Percentiles rank a stretch among this genome's conserved stretches.
These are phyloP conservation scores for Calonectria ilicicola DNA, from an alignment of 2,329 filamentous ascomycete species.

Conservation along the genomic window DNA sequence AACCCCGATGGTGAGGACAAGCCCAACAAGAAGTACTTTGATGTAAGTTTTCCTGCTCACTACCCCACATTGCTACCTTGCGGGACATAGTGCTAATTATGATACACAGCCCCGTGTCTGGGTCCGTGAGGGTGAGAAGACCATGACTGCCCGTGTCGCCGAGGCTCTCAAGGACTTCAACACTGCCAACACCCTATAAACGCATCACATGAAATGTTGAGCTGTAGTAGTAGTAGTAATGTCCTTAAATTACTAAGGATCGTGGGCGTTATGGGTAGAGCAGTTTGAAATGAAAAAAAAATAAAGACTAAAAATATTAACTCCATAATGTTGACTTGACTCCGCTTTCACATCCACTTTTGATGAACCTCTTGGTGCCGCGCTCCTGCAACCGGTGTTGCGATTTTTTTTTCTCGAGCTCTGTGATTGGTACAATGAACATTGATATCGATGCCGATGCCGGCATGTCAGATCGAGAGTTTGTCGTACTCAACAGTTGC, in stretches of 20 bases:
- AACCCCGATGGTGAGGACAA: conserved; percentile 97
- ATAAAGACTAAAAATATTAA: not conserved
- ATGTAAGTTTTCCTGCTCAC: conserved; percentile 53
- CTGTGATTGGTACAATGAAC: not conserved
- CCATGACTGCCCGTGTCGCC: conserved; percentile 85
- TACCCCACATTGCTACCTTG: not conserved
- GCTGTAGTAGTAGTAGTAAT: not conserved
- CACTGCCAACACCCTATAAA: conserved; percentile 53
- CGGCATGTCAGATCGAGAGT: not conserved
- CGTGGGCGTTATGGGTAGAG: not conserved
- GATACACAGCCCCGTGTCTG: conserved; percentile 83
- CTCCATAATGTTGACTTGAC: not conserved
- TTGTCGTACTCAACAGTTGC: not conserved
- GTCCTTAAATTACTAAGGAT: not conserved
- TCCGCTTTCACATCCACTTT: not conserved
- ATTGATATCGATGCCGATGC: not conserved
- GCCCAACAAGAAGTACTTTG: conserved; percentile 98
- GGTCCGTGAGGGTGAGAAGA: conserved; percentile 98
- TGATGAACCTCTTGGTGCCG: not conserved
- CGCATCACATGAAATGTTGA: not conserved
- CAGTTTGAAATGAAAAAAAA: not conserved
- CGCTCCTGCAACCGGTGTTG: not conserved
- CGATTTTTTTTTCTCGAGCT: not conserved
- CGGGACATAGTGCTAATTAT: not conserved
- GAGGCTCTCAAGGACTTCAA: conserved; percentile 94